Base-by-base conservation (phyloP, 2,329 filamentous ascomycete genomes). In the Microdochium nivale region DNA sequence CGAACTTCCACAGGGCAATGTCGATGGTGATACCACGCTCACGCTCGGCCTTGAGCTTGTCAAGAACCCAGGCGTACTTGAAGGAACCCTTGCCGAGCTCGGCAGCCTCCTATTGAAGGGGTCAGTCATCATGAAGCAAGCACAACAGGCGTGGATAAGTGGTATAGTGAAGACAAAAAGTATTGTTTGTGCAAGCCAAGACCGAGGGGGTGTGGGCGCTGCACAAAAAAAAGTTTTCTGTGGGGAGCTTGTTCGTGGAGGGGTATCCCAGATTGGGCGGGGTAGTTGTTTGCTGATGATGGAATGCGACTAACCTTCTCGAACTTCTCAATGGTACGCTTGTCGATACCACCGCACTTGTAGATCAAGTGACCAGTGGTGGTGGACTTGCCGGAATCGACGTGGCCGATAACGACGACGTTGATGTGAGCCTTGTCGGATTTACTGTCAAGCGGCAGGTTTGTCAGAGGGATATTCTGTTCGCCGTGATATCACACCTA, bases 251-350 rank as follows among this genome's bases (percentile, higher is more conserved):
- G 16, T 16, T 43, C 5, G 35, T 43, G 21, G 35, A 43, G 35
- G 35, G 35, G 35, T 14, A 43, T 5, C 46, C 49, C 43, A 40
- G 30, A 55, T 54, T 62, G 46, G 64, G 59, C 47, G 52, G 21
- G 23, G 19, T 25, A 23, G 32, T 30, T 46, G 43, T 11, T 19
- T 37, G 33, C n/a, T 14, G 21, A 51, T 46, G 27, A 30, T 30
- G 30, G 51, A 50, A 33, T n/a, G 46, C 25, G 55, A 73, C 84
- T 74, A 78, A 95, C 90, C 90, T 99, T 99, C 91, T 99, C 94
- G 86, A 99, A 99, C 88, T 99, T 99, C 88, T 99, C 94, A 75
- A 99, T 99, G 78, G 92, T 97, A 90, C 94, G 92, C 85, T 92
- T 90, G 89, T 99, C 94, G 73, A 97, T 99, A 90, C 94, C 94